phyloP scores from a whole-genome alignment of 257 asterid genomes.

The Primulina eburnea region DNA sequence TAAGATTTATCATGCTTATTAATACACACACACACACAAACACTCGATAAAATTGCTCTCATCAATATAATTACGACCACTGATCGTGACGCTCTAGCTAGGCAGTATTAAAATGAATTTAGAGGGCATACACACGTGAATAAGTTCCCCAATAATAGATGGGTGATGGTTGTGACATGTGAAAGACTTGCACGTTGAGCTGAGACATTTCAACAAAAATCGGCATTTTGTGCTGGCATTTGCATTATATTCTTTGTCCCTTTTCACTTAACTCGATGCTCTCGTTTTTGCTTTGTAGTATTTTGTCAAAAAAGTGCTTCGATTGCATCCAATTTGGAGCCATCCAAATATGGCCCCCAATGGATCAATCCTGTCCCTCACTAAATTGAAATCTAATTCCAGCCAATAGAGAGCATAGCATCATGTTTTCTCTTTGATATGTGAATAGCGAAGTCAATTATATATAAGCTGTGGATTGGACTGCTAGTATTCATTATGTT shows the following conservation, averaged over 20 bases:
- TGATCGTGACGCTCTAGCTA: no score
- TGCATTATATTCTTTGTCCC: background rate
- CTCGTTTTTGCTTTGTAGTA: background rate
- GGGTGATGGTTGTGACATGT: background rate
- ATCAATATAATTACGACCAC: no score
- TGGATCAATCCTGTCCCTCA: background rate
- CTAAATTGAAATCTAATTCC: no score
- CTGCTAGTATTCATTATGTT: no score
- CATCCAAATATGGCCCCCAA: background rate
- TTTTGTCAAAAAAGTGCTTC: background rate
- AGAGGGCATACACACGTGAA: background rate
- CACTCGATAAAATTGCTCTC: no score
- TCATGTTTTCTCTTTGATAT: no score
- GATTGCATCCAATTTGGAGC: background rate
- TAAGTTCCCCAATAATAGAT: background rate
- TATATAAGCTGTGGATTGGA: no score
- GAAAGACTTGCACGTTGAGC: background rate
- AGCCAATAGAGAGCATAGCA: no score
- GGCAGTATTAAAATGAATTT: no score
- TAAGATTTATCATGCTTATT: no score
- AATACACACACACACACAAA: no score
- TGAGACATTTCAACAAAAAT: background rate
- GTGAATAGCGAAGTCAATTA: no score
- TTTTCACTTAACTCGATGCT: background rate
- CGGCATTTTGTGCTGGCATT: background rate